Conservation (phyloP, 306 rosid genomes). For the Cucurbita moschata region DNA sequence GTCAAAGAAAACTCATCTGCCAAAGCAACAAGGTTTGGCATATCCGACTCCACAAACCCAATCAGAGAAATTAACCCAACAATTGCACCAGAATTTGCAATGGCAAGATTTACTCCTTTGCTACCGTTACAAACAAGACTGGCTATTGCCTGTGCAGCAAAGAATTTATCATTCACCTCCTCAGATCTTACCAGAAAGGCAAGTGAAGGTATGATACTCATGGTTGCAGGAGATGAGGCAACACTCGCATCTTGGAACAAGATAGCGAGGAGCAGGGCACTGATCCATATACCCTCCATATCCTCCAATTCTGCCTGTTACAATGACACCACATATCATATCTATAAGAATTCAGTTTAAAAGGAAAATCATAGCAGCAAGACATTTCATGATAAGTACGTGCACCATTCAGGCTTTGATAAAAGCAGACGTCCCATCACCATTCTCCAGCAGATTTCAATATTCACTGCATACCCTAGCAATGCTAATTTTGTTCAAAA, state of each 20-base stretch:
- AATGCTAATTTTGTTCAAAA: background rate
- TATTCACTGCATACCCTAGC: background rate
- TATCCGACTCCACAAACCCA: conserved; percentile 63
- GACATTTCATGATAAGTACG: background rate
- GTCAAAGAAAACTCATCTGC: conserved; percentile 71
- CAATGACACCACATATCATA: conserved; percentile 19
- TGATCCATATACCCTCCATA: conserved; percentile 81
- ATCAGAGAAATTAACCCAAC: conserved; percentile 64
- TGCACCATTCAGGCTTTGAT: background rate
- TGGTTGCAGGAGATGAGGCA: conserved; percentile 43
- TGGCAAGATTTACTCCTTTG: conserved; percentile 65
- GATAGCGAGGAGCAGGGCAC: conserved; percentile 67
- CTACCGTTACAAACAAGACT: conserved; percentile 73
- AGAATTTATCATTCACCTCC: conserved; percentile 65
- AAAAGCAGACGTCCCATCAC: background rate
- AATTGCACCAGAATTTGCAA: conserved; percentile 89
- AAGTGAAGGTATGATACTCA: conserved; percentile 67
- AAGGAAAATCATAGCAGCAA: background rate
- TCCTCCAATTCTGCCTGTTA: conserved; percentile 82
- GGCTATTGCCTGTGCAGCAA: conserved; percentile 93
- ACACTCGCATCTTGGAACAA: conserved; percentile 69
- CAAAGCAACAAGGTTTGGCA: conserved; percentile 56
- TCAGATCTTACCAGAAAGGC: conserved; percentile 71
- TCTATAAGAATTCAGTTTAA: background rate
- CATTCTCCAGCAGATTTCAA: background rate